These are phyloP conservation scores for Dipodascus albidus DNA, from an alignment of 805 yeast species.

Conservation along the genomic window DNA sequence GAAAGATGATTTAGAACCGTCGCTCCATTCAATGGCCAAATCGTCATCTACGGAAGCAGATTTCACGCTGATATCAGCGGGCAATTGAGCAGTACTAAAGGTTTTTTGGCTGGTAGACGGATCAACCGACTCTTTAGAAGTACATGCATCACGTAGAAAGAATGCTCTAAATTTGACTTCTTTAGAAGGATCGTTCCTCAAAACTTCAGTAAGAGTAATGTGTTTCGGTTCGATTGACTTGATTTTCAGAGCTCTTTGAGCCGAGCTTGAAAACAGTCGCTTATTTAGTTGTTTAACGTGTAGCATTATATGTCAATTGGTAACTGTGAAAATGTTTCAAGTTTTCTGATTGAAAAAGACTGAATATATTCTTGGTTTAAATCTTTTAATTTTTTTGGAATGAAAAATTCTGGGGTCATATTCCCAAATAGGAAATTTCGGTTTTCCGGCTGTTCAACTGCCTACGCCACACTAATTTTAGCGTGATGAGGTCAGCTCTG, in stretches of 20 bases:
- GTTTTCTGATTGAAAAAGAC: too few species aligned
- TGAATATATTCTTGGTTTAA: too few species aligned
- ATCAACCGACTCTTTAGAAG: constrained; percentile 39
- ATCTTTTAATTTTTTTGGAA: background rate
- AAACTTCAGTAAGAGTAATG: background rate
- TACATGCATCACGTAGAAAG: constrained; percentile 58
- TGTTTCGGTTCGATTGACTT: background rate
- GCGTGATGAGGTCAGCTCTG: too few species aligned
- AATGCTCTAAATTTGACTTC: constrained; percentile 14
- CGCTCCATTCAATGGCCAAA: constrained; percentile 38
- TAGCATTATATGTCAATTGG: too few species aligned
- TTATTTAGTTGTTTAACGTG: background rate
- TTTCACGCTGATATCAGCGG: constrained; percentile 15
- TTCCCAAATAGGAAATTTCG: background rate
- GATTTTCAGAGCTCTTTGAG: background rate
- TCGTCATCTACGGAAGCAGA: constrained; percentile 21
- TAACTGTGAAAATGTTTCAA: too few species aligned
- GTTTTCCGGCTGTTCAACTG: background rate
- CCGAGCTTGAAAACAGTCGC: background rate
- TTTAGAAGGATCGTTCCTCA: background rate
- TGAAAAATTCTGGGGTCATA: background rate
- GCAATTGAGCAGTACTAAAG: constrained; percentile 43
- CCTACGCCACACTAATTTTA: too few species aligned
- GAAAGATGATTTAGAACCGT: constrained; percentile 35
- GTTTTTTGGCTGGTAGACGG: constrained; percentile 45